phyloP scores from a whole-genome alignment of 805 yeast species.

The Pichia eremophila region DNA sequence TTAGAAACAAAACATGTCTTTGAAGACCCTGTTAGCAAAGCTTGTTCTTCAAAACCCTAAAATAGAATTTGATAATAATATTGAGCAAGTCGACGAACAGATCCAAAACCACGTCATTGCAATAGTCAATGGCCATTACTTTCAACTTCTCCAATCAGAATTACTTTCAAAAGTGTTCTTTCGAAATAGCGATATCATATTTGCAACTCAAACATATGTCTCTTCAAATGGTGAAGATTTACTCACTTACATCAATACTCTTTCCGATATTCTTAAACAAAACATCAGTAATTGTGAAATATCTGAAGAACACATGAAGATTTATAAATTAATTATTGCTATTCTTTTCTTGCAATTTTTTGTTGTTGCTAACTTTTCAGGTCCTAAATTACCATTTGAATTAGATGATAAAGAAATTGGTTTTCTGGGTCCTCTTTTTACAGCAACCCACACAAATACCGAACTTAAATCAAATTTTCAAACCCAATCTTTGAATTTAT shows the following conservation, averaged over 20 bases:
- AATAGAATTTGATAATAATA: neutral
- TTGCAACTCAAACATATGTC: slow-evolving; percentile 3
- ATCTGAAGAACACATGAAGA: neutral
- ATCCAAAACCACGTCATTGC: neutral
- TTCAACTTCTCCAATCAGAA: slow-evolving; percentile 10
- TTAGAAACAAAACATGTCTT: neutral
- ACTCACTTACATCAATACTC: neutral
- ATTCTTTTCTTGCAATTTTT: slow-evolving; percentile 59
- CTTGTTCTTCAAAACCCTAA: neutral
- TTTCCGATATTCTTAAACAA: neutral
- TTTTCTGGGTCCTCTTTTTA: slow-evolving; percentile 14
- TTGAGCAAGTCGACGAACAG: neutral
- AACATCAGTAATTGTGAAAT: neutral
- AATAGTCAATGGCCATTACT: slow-evolving; percentile 23
- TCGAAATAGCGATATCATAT: slow-evolving; percentile 5
- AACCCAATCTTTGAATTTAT: slow-evolving; percentile 5
- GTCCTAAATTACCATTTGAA: slow-evolving; percentile 50
- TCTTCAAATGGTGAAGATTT: neutral
- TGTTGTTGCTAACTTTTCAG: slow-evolving; percentile 72
- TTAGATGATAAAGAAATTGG: slow-evolving; percentile 7
- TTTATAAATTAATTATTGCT: slow-evolving; percentile 31
- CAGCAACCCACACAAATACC: slow-evolving; percentile 12
- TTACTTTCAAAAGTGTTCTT: slow-evolving; percentile 10
- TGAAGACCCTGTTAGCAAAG: neutral
- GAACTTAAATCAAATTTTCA: slow-evolving; percentile 15